Base-by-base conservation (phyloP, 345 rosid genomes). In the Carallia pectinifolia region DNA sequence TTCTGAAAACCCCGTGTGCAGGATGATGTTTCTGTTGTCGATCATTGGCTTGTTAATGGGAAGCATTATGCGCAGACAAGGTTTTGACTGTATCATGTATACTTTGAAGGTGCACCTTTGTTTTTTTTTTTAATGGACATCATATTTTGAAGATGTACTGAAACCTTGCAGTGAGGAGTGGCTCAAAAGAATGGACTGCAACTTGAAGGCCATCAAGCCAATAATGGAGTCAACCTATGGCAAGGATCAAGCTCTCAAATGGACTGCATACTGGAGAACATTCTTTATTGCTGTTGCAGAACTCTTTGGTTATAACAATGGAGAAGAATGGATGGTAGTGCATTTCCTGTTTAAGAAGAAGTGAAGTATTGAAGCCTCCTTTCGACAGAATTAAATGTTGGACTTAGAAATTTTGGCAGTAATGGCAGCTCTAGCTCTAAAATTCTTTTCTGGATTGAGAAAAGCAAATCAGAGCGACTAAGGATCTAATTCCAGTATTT, bases 251-350 rank as follows among this genome's bases (percentile, higher is more conserved):
- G 85, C 92, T 55, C 79, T 88, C 72, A 91, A 88, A 78, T 91
- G 98, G 97, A 90, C 81, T 1, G 95, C 85, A 52, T 90, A 94
- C 66, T 86, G 97, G 98, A 83, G 90, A 81, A 88, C 96, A 29
- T 88, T 91, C 82, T 91, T 94, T 71, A 87, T 91, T 0, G 78
- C 93, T 0, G 96, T 88, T 69, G 97, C 97, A 6, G 96, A 94
- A 71, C 91, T 91, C 74, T 91, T 88, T 9, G 93, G 86, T 37
- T 94, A 91, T 83, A 88, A 76, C 82, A 81, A 88, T 27, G 97
- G 96, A 58, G 90, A 90, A 37, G 96, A 90, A 81, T 94, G 98
- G 92, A 87, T 91, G 96, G 85, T 90, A 62, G 75, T 92, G 19
- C 90, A 56, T 71, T 90, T 86, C 83, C 84, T 88, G 8, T 93